Evolutionary conservation across 1,139 yeast genomes (phyloP).

Genomic region (Sugiyamaella xylanicola): DNA sequence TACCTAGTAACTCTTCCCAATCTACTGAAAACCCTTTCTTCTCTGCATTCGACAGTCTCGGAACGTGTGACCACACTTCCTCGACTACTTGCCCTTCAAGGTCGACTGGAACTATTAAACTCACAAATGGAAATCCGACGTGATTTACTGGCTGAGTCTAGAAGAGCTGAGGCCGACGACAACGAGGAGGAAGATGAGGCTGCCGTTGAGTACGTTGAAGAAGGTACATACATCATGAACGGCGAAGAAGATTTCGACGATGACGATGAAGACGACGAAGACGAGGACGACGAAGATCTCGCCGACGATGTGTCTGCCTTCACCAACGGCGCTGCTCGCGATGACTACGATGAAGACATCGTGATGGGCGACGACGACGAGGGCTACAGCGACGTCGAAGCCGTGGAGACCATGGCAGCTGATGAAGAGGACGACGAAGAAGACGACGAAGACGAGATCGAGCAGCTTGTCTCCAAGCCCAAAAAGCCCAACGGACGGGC

Average conservation of each 20-base stretch:
- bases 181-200: slow-evolving; percentile 47
- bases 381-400: slow-evolving; percentile 33
- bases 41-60: slow-evolving; percentile 74
- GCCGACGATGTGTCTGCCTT: slow-evolving; percentile 36
- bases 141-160: slow-evolving; percentile 34
- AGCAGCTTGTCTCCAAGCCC: slow-evolving; percentile 10
- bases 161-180: slow-evolving; percentile 35
- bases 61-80: slow-evolving; percentile 78
- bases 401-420: slow-evolving; percentile 26
- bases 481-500: slow-evolving; percentile 22
- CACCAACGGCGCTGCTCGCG: slow-evolving; percentile 26
- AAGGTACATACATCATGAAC: slow-evolving; percentile 51
- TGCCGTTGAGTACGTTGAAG: slow-evolving; percentile 54
- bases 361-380: slow-evolving; percentile 37
- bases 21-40: slow-evolving; percentile 65
- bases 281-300: slow-evolving; percentile 38
- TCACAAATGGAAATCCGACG: slow-evolving; percentile 70
- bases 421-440: slow-evolving; percentile 36
- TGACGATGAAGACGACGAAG: slow-evolving; percentile 46
- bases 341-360: slow-evolving; percentile 35
- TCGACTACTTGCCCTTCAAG: slow-evolving; percentile 77
- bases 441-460: slow-evolving; percentile 32
- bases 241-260: slow-evolving; percentile 47
- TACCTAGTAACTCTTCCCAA: slow-evolving; percentile 71
- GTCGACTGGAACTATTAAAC: slow-evolving; percentile 70